Percentiles rank a stretch among this genome's conserved stretches.
These are phyloP conservation scores for Schizochytrium sp. DNA, from an alignment of 108 stramenopile species.

Conservation along the genomic window DNA sequence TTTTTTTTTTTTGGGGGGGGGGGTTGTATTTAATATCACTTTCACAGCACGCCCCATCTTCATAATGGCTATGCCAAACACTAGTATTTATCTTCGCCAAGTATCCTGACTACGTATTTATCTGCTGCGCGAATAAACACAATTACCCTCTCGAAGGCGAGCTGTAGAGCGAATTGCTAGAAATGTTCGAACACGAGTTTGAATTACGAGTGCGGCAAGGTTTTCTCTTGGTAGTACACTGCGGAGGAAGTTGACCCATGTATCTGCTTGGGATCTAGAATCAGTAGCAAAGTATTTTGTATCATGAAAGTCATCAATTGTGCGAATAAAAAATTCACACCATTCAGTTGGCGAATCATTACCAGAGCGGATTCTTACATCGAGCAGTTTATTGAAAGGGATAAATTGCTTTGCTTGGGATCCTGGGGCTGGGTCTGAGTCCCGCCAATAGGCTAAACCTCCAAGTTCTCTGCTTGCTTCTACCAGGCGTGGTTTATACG, in stretches of 20 bases:
- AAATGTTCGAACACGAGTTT: background rate
- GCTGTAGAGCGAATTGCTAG: background rate
- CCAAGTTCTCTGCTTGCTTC: background rate
- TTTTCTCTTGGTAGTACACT: background rate
- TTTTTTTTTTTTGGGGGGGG: too few species aligned
- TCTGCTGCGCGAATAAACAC: too few species aligned
- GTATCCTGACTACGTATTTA: too few species aligned
- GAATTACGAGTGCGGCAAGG: background rate
- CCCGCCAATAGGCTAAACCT: background rate
- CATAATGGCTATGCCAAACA: too few species aligned
- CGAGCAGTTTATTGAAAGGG: background rate
- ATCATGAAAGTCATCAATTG: background rate
- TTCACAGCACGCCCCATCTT: too few species aligned
- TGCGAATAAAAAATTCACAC: background rate
- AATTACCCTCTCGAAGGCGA: background rate
- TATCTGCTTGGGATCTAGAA: background rate
- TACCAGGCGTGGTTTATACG: background rate
- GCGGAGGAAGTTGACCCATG: constrained; percentile 1
- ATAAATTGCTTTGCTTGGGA: background rate
- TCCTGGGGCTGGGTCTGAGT: background rate
- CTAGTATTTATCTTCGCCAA: too few species aligned
- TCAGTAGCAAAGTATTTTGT: background rate
- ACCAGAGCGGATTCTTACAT: background rate
- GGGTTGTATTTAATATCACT: too few species aligned
- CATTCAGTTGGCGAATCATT: background rate